phyloP scores from a whole-genome alignment of 495 filamentous ascomycete species.

The Tuber umbilicatum region DNA sequence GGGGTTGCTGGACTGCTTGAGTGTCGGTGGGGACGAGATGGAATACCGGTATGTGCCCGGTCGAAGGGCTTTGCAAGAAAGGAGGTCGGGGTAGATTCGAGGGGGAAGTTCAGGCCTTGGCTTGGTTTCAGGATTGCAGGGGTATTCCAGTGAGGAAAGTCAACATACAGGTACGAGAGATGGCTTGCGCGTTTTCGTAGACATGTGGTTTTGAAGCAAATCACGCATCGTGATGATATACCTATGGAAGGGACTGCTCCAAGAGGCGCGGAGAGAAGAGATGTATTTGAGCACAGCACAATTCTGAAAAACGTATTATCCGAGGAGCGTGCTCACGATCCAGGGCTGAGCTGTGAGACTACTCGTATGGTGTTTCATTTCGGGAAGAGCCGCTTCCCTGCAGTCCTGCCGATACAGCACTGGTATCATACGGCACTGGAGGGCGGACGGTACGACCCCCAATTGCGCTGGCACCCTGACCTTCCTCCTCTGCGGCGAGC shows the following conservation, averaged over 20 bases:
- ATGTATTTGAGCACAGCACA: too few relatives aligned
- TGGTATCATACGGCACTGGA: not conserved
- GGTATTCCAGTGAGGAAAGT: not conserved
- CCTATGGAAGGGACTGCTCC: not conserved
- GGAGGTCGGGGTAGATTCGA: constrained; percentile 1
- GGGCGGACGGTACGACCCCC: not conserved
- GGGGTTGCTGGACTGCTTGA: not conserved
- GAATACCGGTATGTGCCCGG: not conserved
- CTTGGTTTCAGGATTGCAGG: not conserved
- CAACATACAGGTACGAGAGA: not conserved
- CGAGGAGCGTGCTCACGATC: not conserved
- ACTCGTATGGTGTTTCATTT: not conserved
- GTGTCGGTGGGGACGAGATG: not conserved
- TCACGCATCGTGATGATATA: not conserved
- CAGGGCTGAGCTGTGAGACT: not conserved
- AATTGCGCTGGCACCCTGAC: not conserved
- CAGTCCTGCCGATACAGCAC: not conserved
- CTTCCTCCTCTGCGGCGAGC: not conserved
- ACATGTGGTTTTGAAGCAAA: too few relatives aligned
- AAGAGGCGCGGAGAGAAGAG: not conserved
- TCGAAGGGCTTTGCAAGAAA: not conserved
- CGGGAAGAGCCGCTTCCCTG: not conserved
- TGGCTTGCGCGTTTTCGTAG: too few relatives aligned
- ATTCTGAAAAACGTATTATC: not conserved
- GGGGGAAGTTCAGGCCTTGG: not conserved